Evolutionary conservation across 768 basidiomycete genomes (phyloP).

Genomic region (Hortiboletus campestris): DNA sequence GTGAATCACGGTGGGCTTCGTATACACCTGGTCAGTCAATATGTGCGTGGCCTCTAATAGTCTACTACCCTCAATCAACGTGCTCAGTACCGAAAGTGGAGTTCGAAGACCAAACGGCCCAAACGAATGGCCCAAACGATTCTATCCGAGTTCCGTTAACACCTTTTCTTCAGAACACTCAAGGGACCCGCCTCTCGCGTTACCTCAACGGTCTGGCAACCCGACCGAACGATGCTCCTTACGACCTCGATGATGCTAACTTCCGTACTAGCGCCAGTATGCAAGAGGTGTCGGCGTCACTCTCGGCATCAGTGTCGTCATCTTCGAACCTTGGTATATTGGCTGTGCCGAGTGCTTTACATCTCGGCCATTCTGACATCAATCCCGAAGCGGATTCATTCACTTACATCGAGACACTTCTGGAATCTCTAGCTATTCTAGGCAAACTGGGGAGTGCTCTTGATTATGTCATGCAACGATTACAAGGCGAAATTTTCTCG

Average conservation of each 20-base stretch:
- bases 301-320: conserved; percentile 23
- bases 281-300: conserved; percentile 21
- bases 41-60: conserved; percentile 46
- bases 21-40: conserved; percentile 77
- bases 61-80: conserved; percentile 8
- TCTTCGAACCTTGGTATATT: conserved; percentile 24
- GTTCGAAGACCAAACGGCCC: conserved; percentile 50
- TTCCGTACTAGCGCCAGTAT: conserved; percentile 19
- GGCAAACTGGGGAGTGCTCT: conserved; percentile 84
- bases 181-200: conserved; percentile 52
- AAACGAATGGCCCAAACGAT: conserved; percentile 21
- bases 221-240: conserved; percentile 77
- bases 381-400: conserved; percentile 95
- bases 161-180: conserved; percentile 39
- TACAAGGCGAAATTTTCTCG: conserved; percentile 78
- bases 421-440: conserved; percentile 90
- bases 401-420: conserved; percentile 84
- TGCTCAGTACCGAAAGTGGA: conserved; percentile 62
- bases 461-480: conserved; percentile 79
- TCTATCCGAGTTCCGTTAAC: conserved; percentile 30
- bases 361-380: conserved; percentile 24
- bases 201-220: conserved; percentile 65
- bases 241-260: conserved; percentile 52
- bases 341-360: conserved; percentile 18
- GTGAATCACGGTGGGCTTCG: conserved; percentile 86